Conservation (phyloP, 176 grass and related monocot genomes). For the Oryza glaberrima region DNA sequence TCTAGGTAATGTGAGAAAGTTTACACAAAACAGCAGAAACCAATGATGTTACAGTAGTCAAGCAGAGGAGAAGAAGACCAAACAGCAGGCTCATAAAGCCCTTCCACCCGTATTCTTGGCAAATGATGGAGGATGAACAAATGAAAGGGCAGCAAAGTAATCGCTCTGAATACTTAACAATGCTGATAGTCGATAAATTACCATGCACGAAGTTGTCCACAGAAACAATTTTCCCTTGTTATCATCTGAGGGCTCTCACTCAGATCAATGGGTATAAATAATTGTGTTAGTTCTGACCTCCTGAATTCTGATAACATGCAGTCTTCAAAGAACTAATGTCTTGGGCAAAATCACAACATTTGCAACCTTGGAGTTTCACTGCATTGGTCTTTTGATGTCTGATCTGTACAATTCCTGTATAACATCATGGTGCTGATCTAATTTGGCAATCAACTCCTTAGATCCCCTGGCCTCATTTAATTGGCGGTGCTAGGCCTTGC, state of each 20-base stretch:
- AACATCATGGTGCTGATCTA: not conserved
- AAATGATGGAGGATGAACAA: not conserved
- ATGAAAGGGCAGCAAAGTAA: slow-evolving; percentile 10
- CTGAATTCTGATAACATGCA: not conserved
- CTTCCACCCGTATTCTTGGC: not conserved
- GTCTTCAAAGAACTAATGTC: not conserved
- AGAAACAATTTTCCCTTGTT: slow-evolving; percentile 14
- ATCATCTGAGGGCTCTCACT: not conserved
- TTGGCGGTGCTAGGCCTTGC: slow-evolving; percentile 59
- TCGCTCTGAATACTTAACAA: slow-evolving; percentile 6
- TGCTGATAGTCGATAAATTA: not conserved
- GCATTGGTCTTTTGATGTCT: not conserved
- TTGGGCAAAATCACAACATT: not conserved
- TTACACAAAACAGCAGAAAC: not conserved
- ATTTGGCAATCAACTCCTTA: slow-evolving; percentile 7
- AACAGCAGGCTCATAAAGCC: not conserved
- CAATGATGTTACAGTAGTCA: not conserved
- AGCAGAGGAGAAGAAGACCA: not conserved
- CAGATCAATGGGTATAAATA: not conserved
- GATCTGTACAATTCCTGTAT: not conserved
- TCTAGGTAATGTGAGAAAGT: not conserved
- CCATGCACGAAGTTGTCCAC: not conserved
- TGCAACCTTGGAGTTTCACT: not conserved
- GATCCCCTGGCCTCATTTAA: slow-evolving; percentile 1
- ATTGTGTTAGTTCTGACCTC: not conserved